Conservation (phyloP, 257 asterid genomes). For the Mentha longifolia region DNA sequence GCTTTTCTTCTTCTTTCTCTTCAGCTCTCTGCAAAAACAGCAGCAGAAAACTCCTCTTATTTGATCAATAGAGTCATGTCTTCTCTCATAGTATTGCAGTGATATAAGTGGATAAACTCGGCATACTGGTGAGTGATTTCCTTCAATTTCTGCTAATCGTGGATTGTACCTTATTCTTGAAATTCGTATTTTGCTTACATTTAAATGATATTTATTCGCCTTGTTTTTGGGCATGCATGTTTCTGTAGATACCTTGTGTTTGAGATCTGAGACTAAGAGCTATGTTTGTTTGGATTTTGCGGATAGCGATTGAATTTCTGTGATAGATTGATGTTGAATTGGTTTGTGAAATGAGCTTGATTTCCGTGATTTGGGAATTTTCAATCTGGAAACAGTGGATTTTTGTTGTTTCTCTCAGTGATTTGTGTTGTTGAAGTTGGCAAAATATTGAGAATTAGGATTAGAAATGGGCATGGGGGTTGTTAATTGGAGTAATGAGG, state of each 20-base stretch:
- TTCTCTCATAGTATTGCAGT: conserved; percentile 3
- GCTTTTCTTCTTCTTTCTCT: conserved; percentile 4
- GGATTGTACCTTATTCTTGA: neutral
- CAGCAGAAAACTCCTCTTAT: conserved; percentile 13
- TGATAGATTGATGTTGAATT: conserved; percentile 34
- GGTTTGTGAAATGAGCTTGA: conserved; percentile 21
- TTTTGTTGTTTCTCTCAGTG: conserved; percentile 28
- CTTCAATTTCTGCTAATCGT: conserved; percentile 16
- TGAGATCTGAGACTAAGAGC: conserved; percentile 66
- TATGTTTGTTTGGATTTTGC: conserved; percentile 28
- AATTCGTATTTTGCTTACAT: conserved; percentile 27
- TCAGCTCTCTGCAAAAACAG: conserved; percentile 11
- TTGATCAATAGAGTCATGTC: conserved; percentile 19
- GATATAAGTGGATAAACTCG: conserved; percentile 18
- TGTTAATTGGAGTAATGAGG: conserved; percentile 74
- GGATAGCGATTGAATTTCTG: conserved; percentile 30
- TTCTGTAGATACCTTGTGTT: conserved; percentile 38
- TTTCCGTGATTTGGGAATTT: conserved; percentile 41
- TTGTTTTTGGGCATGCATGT: conserved; percentile 42
- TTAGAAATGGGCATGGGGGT: conserved; percentile 62
- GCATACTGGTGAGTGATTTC: conserved; percentile 53
- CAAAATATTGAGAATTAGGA: neutral
- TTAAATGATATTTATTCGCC: conserved; percentile 19
- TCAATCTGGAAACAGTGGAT: conserved; percentile 22
- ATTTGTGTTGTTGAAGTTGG: conserved; percentile 23